These are phyloP conservation scores for Pseudogymnoascus destructans DNA, from an alignment of 2,329 filamentous ascomycete genomes.

Conservation along the genomic window DNA sequence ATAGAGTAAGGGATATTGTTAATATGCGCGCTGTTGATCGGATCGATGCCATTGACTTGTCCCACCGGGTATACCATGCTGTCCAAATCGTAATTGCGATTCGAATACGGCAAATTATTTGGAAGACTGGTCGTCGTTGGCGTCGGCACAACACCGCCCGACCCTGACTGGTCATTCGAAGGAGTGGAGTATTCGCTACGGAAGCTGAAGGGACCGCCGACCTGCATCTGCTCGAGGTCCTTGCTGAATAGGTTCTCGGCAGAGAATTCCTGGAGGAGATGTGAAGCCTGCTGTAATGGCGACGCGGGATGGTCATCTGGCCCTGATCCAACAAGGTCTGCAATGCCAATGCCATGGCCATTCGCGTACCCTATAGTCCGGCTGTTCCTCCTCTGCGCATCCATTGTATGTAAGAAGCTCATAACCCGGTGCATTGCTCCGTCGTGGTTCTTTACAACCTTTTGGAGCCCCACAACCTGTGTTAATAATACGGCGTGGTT, in stretches of 20 bases:
- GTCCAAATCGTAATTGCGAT: slow-evolving; percentile 43
- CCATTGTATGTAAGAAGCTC: slow-evolving; percentile 51
- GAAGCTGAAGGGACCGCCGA: slow-evolving; percentile 18
- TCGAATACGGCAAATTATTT: slow-evolving; percentile 29
- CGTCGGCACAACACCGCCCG: slow-evolving; percentile 26
- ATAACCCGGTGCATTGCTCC: slow-evolving; percentile 59
- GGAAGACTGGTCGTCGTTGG: slow-evolving; percentile 35
- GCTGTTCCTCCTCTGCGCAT: slow-evolving; percentile 51
- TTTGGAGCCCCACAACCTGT: slow-evolving; percentile 47
- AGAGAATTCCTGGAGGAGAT: slow-evolving; percentile 51
- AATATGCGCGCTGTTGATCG: slow-evolving; percentile 87
- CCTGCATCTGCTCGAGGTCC: slow-evolving; percentile 52
- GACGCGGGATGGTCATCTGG: slow-evolving; percentile 51
- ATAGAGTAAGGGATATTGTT: slow-evolving; percentile 83
- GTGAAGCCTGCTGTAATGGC: slow-evolving; percentile 53
- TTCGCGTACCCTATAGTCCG: slow-evolving; percentile 33
- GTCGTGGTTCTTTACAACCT: slow-evolving; percentile 54
- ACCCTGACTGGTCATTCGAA: slow-evolving; percentile 20
- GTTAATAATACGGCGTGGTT: slow-evolving; percentile 49
- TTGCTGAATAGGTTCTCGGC: slow-evolving; percentile 51
- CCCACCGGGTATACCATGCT: slow-evolving; percentile 82
- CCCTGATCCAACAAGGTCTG: slow-evolving; percentile 23
- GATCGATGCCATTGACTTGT: slow-evolving; percentile 82
- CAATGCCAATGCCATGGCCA: slow-evolving; percentile 26
- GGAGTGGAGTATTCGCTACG: slow-evolving; percentile 24